These are phyloP conservation scores for Lachnum nothofagi DNA, from an alignment of 2,329 filamentous ascomycete genomes.

Conservation along the genomic window DNA sequence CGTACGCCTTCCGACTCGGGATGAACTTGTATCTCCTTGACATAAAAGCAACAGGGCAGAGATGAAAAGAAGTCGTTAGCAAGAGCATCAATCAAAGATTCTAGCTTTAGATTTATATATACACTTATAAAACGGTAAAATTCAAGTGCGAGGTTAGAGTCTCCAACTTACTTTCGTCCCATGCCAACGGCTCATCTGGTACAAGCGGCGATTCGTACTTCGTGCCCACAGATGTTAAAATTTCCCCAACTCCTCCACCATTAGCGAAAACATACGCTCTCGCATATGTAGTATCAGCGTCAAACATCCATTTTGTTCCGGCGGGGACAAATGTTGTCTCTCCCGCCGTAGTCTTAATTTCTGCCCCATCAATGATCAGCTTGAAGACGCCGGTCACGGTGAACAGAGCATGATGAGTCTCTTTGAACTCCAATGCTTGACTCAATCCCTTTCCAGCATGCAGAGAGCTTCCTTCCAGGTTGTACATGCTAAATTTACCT, in stretches of 20 bases:
- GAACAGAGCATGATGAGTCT: constrained; percentile 49
- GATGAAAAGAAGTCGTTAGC: too few relatives aligned
- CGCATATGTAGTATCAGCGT: constrained; percentile 18
- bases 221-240: constrained; percentile 16
- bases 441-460: constrained; percentile 36
- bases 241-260: constrained; percentile 25
- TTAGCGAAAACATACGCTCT: constrained; percentile 27
- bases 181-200: background rate
- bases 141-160: too few relatives aligned
- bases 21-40: too few relatives aligned
- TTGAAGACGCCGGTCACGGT: constrained; percentile 43
- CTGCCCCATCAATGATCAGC: constrained; percentile 37
- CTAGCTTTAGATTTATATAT: too few relatives aligned
- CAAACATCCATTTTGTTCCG: constrained; percentile 18
- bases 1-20: too few relatives aligned
- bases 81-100: too few relatives aligned
- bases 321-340: constrained; percentile 27
- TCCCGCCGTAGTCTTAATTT: constrained; percentile 11
- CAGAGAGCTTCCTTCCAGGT: constrained; percentile 42
- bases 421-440: constrained; percentile 39
- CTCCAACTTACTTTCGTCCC: too few relatives aligned
- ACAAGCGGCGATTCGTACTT: constrained; percentile 16
- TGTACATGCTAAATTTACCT: constrained; percentile 49
- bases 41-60: too few relatives aligned
- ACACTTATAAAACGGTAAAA: too few relatives aligned